Evolutionary conservation across 225 moss, liverwort and hornwort genomes (phyloP).

Genomic region (Straminergon stramineum): DNA sequence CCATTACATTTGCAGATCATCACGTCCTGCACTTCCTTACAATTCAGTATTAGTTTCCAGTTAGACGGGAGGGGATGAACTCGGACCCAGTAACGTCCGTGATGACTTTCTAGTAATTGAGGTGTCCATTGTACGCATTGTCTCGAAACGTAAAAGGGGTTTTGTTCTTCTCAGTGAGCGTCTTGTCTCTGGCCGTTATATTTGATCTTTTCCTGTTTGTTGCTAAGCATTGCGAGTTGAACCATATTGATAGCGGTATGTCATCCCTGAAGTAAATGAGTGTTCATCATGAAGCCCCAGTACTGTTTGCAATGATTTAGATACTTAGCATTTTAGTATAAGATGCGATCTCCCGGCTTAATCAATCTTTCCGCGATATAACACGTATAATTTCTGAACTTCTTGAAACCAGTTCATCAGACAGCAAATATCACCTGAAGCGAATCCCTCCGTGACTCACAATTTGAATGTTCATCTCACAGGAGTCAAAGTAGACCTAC

Average conservation of each 20-base stretch:
- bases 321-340: not conserved
- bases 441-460: not conserved
- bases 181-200: not conserved
- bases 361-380: no score
- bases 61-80: not conserved
- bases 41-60: not conserved
- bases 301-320: not conserved
- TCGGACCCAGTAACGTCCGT: not conserved
- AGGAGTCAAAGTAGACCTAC: constrained; percentile 1
- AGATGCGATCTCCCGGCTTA: not conserved
- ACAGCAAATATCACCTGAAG: not conserved
- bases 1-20: constrained; percentile 7
- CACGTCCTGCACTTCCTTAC: not conserved
- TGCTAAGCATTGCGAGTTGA: not conserved
- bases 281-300: not conserved
- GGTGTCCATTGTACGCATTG: not conserved
- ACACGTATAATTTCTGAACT: not conserved
- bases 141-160: not conserved
- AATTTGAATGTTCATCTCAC: not conserved
- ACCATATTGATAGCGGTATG: not conserved
- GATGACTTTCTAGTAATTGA: constrained; percentile 2
- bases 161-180: not conserved
- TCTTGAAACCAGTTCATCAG: not conserved
- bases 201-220: not conserved
- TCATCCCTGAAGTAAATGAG: not conserved